phyloP scores from a whole-genome alignment of 257 asterid genomes.

The Capsicum pubescens region DNA sequence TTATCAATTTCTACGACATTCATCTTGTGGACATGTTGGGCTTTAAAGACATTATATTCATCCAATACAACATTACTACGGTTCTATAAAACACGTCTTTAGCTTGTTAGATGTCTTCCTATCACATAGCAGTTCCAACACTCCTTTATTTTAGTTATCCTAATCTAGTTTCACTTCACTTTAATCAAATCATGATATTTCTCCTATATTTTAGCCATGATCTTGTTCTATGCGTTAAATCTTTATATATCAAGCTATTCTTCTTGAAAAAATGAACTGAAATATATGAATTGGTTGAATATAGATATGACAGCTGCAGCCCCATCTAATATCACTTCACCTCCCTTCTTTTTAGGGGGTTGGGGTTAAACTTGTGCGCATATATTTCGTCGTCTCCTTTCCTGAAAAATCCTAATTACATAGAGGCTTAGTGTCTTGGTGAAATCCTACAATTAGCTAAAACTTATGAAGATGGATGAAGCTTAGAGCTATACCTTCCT shows the following conservation, averaged over 20 bases:
- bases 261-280: not conserved
- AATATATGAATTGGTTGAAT: not conserved
- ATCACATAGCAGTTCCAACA: not conserved
- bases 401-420: not conserved
- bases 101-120: not conserved
- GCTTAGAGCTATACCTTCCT: constrained; percentile 61
- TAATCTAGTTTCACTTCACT: constrained; percentile 2
- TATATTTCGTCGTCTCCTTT: not conserved
- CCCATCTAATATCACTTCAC: not conserved
- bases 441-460: not conserved
- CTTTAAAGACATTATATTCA: not conserved
- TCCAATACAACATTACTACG: not conserved
- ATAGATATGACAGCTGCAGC: not conserved
- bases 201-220: not conserved
- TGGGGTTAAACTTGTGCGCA: not conserved
- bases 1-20: not conserved
- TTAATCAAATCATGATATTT: not conserved
- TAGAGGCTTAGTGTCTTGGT: not conserved
- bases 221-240: not conserved
- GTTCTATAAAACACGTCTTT: not conserved
- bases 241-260: not conserved
- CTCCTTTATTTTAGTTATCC: not conserved
- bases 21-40: not conserved
- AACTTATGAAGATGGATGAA: not conserved
- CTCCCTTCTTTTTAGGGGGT: not conserved